Base-by-base conservation (phyloP, 2,329 filamentous ascomycete genomes). In the Myriosclerotinia curreyana region DNA sequence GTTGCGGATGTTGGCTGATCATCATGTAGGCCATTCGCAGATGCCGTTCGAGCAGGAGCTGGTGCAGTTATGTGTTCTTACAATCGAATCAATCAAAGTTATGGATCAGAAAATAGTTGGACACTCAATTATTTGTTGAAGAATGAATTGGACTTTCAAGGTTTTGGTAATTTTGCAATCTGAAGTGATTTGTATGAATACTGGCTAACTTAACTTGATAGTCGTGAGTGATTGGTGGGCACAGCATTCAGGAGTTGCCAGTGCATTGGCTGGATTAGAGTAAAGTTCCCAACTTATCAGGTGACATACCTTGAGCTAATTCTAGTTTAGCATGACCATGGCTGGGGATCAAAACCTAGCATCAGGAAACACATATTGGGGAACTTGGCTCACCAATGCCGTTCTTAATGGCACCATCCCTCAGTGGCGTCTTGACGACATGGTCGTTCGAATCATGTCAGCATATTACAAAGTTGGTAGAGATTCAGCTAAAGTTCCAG, bases 341-440 rank as follows among this genome's bases (percentile, higher is more conserved):
- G 89, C 90, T 1, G 91, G 91, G 62, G 94, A 97, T 74, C 88
- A 89, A 6, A 70, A 77, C 31, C 95, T 96, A 77, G 85, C 89
- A 75, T 86, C 84, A 7, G 89, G 89, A 5, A 65, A 71, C 20
- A 71, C 71, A 14, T 74, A 62, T 79, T 96, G 90, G 89, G 94
- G 94, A 6, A 79, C 86, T 22, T 97, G 97, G 77, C 77, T 98
- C 68, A 97, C 94, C 0, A 80, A 95, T 50, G 91, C 91, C 1
- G 86, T 97, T 6, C 78, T 96, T 68, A 97, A 98, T 74, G 93
- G 93, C 38, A 96, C 92, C 0, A 79, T 98, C 28, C 92, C 94
- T 0, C 86, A 91, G 70, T 96, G 90, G 84, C 86, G 94, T 64
- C 76, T 98, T 15, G 93, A 97, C 71, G 95, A 98, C 73, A 96